These are phyloP conservation scores for Blastomyces gilchristii DNA, from an alignment of 2,329 filamentous ascomycete species.

Conservation along the genomic window DNA sequence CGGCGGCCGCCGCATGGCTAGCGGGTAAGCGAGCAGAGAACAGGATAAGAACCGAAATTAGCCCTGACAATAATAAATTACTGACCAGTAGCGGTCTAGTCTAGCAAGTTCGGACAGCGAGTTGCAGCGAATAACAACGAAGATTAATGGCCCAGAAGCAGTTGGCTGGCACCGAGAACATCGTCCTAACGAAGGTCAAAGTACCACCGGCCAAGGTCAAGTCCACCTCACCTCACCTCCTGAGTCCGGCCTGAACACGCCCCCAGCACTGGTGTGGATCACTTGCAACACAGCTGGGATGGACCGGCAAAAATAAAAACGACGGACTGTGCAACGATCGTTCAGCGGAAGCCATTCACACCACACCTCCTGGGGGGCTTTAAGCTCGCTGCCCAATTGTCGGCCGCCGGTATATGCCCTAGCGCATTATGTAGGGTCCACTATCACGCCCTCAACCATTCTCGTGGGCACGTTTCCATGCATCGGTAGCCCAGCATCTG, in stretches of 20 bases:
- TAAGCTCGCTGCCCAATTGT: conserved; percentile 10
- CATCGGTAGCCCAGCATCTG: conserved; percentile 10
- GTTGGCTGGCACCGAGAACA: not conserved
- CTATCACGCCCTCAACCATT: conserved; percentile 12
- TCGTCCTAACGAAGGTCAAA: not conserved
- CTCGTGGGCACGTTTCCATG: conserved; percentile 12
- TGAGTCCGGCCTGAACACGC: not conserved
- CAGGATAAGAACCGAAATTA: conserved; percentile 1
- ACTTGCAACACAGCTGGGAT: conserved; percentile 12
- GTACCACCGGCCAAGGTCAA: not conserved
- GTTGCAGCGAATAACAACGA: not conserved
- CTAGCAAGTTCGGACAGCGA: not conserved
- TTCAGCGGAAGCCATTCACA: conserved; percentile 8
- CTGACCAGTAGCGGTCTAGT: not conserved
- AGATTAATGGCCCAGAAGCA: not conserved
- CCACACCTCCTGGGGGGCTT: not conserved
- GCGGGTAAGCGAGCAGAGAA: conserved; percentile 1
- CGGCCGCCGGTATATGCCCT: conserved; percentile 5
- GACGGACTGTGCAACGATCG: conserved; percentile 14
- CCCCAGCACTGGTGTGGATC: not conserved
- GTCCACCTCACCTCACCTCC: not conserved
- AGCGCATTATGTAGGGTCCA: conserved; percentile 5
- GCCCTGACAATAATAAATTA: conserved; percentile 4
- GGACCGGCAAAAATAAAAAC: conserved; percentile 9
- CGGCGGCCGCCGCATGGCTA: not conserved